A percentile compares a stretch with the other conserved stretches of the same genome.
Evolutionary conservation across 2,329 filamentous ascomycete genomes (phyloP).

Genomic region (Elsinoe batatas): DNA sequence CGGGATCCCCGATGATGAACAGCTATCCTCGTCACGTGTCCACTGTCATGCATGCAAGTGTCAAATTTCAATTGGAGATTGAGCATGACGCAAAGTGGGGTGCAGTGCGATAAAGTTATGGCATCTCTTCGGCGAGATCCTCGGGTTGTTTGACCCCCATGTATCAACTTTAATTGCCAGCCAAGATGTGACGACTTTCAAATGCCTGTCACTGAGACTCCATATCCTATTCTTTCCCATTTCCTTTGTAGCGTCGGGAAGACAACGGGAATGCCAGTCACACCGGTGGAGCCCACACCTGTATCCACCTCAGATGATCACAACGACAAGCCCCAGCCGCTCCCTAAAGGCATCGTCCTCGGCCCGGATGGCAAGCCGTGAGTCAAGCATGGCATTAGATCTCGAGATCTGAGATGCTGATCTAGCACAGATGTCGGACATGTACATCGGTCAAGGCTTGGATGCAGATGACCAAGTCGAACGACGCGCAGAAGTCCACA

Average conservation of each 20-base stretch:
- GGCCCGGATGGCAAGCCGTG: constrained; percentile 80
- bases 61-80: constrained; percentile 6
- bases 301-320: constrained; percentile 21
- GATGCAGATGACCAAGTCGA: constrained; percentile 46
- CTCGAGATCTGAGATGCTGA: constrained; percentile 7
- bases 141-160: background rate
- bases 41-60: background rate
- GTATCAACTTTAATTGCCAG: constrained; percentile 6
- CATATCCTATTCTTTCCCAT: constrained; percentile 30
- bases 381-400: constrained; percentile 27
- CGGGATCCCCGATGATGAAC: background rate
- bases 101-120: background rate
- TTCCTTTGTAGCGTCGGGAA: constrained; percentile 31
- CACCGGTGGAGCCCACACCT: constrained; percentile 20
- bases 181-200: constrained; percentile 13
- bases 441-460: constrained; percentile 56
- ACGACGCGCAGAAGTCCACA: constrained; percentile 27
- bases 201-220: constrained; percentile 28
- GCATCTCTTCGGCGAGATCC: background rate
- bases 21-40: constrained; percentile 2
- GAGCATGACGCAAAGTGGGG: constrained; percentile 4
- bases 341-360: constrained; percentile 63
- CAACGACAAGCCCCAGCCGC: constrained; percentile 37
- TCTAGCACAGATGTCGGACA: constrained; percentile 51
- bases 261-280: constrained; percentile 29